These are phyloP conservation scores for Xylaria longipes DNA, from an alignment of 495 filamentous ascomycete species.

Conservation along the genomic window DNA sequence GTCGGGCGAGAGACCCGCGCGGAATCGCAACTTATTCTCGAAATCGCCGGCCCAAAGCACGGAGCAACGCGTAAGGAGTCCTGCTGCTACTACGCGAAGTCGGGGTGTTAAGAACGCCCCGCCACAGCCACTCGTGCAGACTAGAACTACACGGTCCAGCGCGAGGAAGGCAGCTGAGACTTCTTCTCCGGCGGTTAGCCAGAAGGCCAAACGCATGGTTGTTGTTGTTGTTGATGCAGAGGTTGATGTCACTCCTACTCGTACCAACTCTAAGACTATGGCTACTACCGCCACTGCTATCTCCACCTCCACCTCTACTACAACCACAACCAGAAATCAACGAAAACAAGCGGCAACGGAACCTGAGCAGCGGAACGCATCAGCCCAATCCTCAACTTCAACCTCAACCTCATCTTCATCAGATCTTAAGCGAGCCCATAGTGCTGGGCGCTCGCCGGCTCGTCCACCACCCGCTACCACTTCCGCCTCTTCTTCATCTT, in stretches of 20 bases:
- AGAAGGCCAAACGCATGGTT: neutral
- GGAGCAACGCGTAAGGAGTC: neutral
- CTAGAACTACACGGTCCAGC: slow-evolving; percentile 10
- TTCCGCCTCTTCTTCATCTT: neutral
- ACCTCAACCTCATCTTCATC: slow-evolving; percentile 26
- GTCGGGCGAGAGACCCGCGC: slow-evolving; percentile 36
- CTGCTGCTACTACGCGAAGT: neutral
- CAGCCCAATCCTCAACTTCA: neutral
- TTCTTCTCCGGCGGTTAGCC: neutral
- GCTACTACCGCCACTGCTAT: neutral
- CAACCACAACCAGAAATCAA: neutral
- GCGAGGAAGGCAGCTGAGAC: neutral
- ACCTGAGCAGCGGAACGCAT: neutral
- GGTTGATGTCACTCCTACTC: neutral
- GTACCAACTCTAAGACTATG: neutral
- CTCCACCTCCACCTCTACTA: neutral
- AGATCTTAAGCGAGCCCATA: neutral
- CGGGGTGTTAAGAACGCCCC: neutral
- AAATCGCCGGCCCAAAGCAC: slow-evolving; percentile 22
- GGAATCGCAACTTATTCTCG: slow-evolving; percentile 39
- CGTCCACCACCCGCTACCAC: slow-evolving; percentile 29
- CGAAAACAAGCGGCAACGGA: slow-evolving; percentile 1
- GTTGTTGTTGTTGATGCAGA: neutral
- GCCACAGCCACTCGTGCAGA: neutral
- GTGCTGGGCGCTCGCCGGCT: neutral